These are phyloP conservation scores for Neofusicoccum laricinum DNA, from an alignment of 2,329 filamentous ascomycete species.

Conservation along the genomic window DNA sequence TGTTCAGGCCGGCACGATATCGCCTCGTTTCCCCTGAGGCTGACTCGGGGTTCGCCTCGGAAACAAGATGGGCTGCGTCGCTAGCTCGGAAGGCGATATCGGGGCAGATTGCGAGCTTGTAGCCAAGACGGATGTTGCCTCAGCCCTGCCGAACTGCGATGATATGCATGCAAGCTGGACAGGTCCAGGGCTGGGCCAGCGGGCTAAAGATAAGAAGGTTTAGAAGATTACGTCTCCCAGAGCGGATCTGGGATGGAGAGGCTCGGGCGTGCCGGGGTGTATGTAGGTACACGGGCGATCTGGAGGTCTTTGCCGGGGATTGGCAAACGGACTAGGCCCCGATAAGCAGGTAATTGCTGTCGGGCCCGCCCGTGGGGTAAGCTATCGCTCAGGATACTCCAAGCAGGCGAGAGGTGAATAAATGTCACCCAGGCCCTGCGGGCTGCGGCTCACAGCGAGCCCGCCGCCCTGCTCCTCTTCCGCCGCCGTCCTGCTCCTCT, in stretches of 20 bases:
- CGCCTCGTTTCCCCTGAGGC: not conserved
- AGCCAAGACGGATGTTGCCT: not conserved
- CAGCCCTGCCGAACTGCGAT: not conserved
- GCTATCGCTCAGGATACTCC: not conserved
- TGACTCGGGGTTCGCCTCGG: not conserved
- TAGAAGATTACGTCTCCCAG: not conserved
- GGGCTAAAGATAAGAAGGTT: not conserved
- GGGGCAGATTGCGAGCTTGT: not conserved
- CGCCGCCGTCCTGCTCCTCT: not conserved
- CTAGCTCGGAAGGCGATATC: not conserved
- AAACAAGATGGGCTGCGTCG: not conserved
- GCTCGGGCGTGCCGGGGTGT: not conserved
- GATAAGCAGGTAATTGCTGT: constrained; percentile 1
- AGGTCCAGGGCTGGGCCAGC: not conserved
- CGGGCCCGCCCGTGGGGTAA: constrained; percentile 10
- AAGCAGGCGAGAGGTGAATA: not conserved
- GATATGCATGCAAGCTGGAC: not conserved
- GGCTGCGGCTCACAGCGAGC: not conserved
- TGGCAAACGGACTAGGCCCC: not conserved
- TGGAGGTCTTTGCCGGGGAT: not conserved
- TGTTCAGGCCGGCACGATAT: not conserved
- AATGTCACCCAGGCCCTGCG: not conserved
- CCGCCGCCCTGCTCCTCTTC: not conserved
- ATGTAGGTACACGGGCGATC: constrained; percentile 13
- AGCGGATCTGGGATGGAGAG: not conserved